Evolutionary conservation across 2,329 filamentous ascomycete species (phyloP).

Genomic region (Aspergillus sergii): DNA sequence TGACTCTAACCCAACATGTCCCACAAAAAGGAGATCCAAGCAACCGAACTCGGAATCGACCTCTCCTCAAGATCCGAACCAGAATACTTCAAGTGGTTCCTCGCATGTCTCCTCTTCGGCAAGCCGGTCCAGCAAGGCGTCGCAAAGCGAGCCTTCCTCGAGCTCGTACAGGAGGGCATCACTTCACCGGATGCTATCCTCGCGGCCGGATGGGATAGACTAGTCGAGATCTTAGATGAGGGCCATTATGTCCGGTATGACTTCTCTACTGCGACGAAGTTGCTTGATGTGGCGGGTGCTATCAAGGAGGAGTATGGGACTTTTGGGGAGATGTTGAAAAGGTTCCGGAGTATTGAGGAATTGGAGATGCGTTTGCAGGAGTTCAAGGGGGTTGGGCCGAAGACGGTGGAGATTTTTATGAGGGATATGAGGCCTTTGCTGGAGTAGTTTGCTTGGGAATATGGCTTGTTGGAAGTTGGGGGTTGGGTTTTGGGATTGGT

Average conservation of each 20-base stretch:
- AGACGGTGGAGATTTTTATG: neutral
- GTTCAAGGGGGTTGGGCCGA: neutral
- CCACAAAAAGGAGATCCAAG: neutral
- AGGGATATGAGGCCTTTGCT: neutral
- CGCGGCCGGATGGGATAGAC: slow-evolving; percentile 18
- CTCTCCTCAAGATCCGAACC: slow-evolving; percentile 7
- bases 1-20: neutral
- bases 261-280: slow-evolving; percentile 18
- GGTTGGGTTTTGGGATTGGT: too few relatives aligned
- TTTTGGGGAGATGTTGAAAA: slow-evolving; percentile 3
- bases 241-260: slow-evolving; percentile 22
- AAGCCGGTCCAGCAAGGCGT: slow-evolving; percentile 22
- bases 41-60: slow-evolving; percentile 10
- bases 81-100: slow-evolving; percentile 23
- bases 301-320: slow-evolving; percentile 13
- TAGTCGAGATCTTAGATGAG: slow-evolving; percentile 21
- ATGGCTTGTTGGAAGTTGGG: neutral
- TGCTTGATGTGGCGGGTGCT: slow-evolving; percentile 15
- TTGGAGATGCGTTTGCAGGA: neutral
- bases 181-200: slow-evolving; percentile 18
- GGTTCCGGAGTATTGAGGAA: neutral
- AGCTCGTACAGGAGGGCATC: slow-evolving; percentile 13
- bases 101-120: slow-evolving; percentile 21
- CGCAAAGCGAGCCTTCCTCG: slow-evolving; percentile 15
- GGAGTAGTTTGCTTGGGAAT: neutral